Evolutionary conservation across 1,284 basidiomycete genomes (phyloP).

Genomic region (Ustilago shanxiensis): DNA sequence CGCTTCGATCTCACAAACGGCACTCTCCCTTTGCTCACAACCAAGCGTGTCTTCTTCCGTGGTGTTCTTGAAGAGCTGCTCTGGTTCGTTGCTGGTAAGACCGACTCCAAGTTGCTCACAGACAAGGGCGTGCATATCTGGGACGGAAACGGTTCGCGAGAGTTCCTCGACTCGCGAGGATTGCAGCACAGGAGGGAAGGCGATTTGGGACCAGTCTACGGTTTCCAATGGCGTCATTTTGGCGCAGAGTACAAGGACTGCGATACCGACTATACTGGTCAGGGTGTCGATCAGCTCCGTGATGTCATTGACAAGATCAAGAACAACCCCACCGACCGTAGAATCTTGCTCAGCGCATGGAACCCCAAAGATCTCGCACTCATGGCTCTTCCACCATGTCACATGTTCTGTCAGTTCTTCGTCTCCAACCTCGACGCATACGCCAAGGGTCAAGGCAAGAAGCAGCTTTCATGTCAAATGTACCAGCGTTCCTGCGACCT

Average conservation of each 20-base stretch:
- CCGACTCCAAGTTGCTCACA: constrained; percentile 83
- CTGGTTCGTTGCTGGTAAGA: constrained; percentile 91
- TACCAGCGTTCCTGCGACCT: constrained; percentile 97
- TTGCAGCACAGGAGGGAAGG: constrained; percentile 86
- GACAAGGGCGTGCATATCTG: constrained; percentile 94
- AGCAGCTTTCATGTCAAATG: constrained; percentile 87
- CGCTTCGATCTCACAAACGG: constrained; percentile 59
- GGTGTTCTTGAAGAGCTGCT: constrained; percentile 94
- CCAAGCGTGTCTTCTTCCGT: constrained; percentile 91
- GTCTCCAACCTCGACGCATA: constrained; percentile 75
- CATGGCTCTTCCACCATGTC: constrained; percentile 98
- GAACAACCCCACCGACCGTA: constrained; percentile 90
- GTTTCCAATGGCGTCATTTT: constrained; percentile 99
- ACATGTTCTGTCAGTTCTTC: constrained; percentile 99
- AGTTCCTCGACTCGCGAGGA: constrained; percentile 87
- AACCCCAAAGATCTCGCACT: constrained; percentile 91
- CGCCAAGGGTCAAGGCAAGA: constrained; percentile 53
- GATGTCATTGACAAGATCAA: constrained; percentile 92
- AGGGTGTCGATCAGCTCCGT: constrained; percentile 92
- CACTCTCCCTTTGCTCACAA: constrained; percentile 87
- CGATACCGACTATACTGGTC: constrained; percentile 81
- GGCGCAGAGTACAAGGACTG: constrained; percentile 88
- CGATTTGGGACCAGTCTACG: constrained; percentile 95
- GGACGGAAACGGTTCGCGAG: constrained; percentile 93
- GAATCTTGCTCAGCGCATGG: constrained; percentile 97